Base-by-base conservation (phyloP, 345 rosid genomes). In the Punica granatum region DNA sequence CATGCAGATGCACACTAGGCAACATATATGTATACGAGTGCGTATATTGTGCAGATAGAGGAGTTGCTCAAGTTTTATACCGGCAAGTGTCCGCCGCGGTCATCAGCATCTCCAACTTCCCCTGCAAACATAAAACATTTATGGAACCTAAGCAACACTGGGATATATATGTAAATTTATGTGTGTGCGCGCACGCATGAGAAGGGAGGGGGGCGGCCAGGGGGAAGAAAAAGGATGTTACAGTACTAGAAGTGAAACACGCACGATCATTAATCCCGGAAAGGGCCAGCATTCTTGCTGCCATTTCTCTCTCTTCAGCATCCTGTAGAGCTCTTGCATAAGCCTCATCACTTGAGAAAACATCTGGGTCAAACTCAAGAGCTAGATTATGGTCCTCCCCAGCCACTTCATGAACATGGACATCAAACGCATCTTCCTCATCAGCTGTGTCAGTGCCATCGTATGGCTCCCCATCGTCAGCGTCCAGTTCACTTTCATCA, bases 281-380 rank as follows among this genome's bases (percentile, higher is more conserved):
- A 67, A 88, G 85, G 51, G 98, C 92, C 37, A 89, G 78, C 77
- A 95, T 68, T 73, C 93, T 84, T 70, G 88, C 86, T 62, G 90
- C 78, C 92, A 92, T 81, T 31, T 86, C 93, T 66, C 94, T 83
- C 73, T 92, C 98, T 76, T 92, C 99, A 67, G 88, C 88, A 69
- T 92, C 98, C 80, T 90, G 99, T 51, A 92, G 76, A 36, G 97
- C 97, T 81, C 97, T 87, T 32, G 98, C 98, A 78, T 80, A 92
- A 0, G 94, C 89, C 81, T 95, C 97, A 32, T 95, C 98, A 72
- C 90, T 88, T 3, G 89, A 79, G 80, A 76, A 88, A 18, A 67
- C 82, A 64, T 74, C 83, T 6, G 80, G 77, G 63, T 90, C 88
- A 6, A 77, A 68, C 41, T 79, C 96, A 66, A 76, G 74, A 75